Evolutionary conservation across 2,329 filamentous ascomycete genomes (phyloP).

Genomic region (Neonectria hederae): DNA sequence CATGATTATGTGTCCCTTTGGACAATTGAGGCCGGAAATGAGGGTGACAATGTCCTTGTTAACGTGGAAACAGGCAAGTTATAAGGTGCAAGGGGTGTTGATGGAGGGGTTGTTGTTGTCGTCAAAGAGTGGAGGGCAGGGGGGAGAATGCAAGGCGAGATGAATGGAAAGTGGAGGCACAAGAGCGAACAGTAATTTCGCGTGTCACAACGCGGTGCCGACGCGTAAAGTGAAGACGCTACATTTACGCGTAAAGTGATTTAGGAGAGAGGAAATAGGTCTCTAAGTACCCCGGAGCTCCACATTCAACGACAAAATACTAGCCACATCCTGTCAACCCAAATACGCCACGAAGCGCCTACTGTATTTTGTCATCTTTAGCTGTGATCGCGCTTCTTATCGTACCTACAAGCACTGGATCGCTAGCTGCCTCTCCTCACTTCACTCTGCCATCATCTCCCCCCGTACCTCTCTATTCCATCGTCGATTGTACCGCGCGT

Average conservation of each 20-base stretch:
- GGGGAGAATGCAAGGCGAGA: constrained; percentile 31
- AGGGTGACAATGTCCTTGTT: constrained; percentile 5
- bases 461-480: neutral
- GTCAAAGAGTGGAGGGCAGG: constrained; percentile 29
- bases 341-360: neutral
- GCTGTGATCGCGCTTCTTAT: constrained; percentile 6
- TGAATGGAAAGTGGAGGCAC: constrained; percentile 30
- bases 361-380: constrained; percentile 31
- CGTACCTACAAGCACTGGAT: no score
- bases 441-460: constrained; percentile 19
- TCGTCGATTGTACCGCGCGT: neutral
- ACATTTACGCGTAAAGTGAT: constrained; percentile 52
- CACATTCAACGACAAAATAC: constrained; percentile 11
- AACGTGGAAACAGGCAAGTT: neutral
- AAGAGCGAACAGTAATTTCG: constrained; percentile 38
- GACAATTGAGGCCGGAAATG: neutral
- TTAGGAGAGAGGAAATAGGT: neutral
- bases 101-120: constrained; percentile 25
- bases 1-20: constrained; percentile 22
- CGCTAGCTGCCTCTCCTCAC: no score
- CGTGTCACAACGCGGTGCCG: constrained; percentile 38
- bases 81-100: neutral
- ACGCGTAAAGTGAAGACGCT: constrained; percentile 57
- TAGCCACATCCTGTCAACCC: rapidly evolving
- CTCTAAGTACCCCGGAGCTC: no score